Percentiles rank a stretch among this genome's conserved stretches.
These are phyloP conservation scores for Stentor roeselii DNA, from an alignment of 73 alveolate genomes.

Conservation along the genomic window DNA sequence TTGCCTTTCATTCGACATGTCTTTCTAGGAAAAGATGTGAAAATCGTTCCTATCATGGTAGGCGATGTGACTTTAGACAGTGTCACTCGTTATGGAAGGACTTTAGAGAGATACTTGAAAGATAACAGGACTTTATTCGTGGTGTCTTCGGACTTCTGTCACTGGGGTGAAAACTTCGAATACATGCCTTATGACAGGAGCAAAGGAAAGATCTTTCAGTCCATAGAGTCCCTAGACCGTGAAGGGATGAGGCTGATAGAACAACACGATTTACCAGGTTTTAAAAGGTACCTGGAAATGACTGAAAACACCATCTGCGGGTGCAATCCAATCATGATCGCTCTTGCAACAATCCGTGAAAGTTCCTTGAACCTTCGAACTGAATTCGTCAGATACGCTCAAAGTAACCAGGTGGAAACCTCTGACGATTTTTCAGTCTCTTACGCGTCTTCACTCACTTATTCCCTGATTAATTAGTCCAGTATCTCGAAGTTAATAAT, in stretches of 20 bases:
- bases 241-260: constrained; percentile 62
- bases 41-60: constrained; percentile 77
- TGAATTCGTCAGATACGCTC: constrained; percentile 64
- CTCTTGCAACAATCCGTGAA: constrained; percentile 39
- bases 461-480: background rate
- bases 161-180: constrained; percentile 80
- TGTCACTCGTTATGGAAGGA: constrained; percentile 57
- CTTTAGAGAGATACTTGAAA: constrained; percentile 54
- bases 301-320: constrained; percentile 83
- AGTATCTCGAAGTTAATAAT: background rate
- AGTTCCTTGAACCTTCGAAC: constrained; percentile 32
- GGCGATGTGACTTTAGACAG: constrained; percentile 62
- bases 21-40: constrained; percentile 49
- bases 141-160: constrained; percentile 86
- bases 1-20: constrained; percentile 73
- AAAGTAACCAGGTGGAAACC: constrained; percentile 49
- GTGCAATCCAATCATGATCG: constrained; percentile 73
- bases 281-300: constrained; percentile 49
- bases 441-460: constrained; percentile 47
- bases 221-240: constrained; percentile 62
- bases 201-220: constrained; percentile 53
- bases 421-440: constrained; percentile 64
- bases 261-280: constrained; percentile 43
- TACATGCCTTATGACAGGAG: constrained; percentile 47
- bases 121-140: constrained; percentile 66